phyloP scores from a whole-genome alignment of 306 rosid genomes.

The Pterocarpus macrocarpus region DNA sequence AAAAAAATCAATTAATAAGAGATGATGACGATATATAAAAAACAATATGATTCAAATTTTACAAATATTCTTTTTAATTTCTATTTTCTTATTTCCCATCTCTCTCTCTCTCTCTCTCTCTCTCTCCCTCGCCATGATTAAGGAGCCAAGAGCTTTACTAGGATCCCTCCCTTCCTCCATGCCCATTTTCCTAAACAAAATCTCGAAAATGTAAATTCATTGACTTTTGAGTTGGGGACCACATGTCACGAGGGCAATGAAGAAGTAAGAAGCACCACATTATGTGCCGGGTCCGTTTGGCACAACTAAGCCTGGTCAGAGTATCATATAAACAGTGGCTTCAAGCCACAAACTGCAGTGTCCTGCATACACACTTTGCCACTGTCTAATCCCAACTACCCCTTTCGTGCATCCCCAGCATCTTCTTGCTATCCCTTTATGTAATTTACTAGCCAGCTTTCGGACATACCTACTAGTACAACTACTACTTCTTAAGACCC shows the following conservation, averaged over 20 bases:
- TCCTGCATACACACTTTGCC: neutral
- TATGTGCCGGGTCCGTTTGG: neutral
- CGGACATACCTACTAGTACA: neutral
- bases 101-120: too few species aligned
- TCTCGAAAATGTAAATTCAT: neutral
- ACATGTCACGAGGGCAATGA: neutral
- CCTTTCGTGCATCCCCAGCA: neutral
- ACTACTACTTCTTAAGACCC: neutral
- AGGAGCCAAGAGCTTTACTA: too few species aligned
- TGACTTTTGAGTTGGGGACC: neutral
- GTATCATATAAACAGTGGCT: constrained; percentile 18
- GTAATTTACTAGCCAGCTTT: neutral
- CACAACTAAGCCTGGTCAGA: constrained; percentile 27
- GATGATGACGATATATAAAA: too few species aligned
- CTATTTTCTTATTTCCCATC: too few species aligned
- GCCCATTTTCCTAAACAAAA: too few species aligned
- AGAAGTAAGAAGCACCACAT: neutral
- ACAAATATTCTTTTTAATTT: too few species aligned
- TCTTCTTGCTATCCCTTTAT: neutral
- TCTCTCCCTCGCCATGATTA: too few species aligned
- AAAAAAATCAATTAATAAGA: too few species aligned
- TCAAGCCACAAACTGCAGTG: constrained; percentile 1
- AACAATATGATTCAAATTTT: too few species aligned
- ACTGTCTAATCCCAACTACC: neutral
- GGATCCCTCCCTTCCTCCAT: too few species aligned